These are phyloP conservation scores for Cercospora sp. DNA, from an alignment of 2,329 filamentous ascomycete species.

Conservation along the genomic window DNA sequence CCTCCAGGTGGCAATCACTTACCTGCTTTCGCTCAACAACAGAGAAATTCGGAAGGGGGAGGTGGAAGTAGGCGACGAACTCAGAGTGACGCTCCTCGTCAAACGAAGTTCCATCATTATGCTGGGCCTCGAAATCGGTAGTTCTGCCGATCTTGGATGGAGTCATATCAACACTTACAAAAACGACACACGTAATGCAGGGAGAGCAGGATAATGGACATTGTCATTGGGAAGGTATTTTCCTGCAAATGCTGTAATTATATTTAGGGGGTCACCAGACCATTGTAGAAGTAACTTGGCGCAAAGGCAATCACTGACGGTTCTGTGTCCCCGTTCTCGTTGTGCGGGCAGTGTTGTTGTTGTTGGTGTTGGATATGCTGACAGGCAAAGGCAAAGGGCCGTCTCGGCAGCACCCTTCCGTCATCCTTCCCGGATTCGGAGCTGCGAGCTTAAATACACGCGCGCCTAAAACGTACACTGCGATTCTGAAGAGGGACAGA, in stretches of 20 bases:
- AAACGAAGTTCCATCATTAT: constrained; percentile 18
- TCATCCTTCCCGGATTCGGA: neutral
- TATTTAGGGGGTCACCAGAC: neutral
- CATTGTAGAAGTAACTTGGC: neutral
- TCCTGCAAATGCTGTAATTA: neutral
- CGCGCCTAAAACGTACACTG: neutral
- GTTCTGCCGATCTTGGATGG: neutral
- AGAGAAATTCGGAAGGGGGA: constrained; percentile 17
- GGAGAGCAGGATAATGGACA: neutral
- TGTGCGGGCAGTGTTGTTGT: neutral
- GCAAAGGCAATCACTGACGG: neutral
- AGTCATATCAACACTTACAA: neutral
- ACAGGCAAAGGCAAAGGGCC: neutral
- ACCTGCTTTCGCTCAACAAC: constrained; percentile 36
- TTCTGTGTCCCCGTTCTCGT: neutral
- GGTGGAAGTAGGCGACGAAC: constrained; percentile 18
- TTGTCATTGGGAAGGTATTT: neutral
- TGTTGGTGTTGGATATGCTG: neutral
- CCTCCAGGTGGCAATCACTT: constrained; percentile 20
- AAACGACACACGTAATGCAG: neutral
- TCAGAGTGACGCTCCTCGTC: constrained; percentile 17
- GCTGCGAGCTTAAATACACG: constrained; percentile 6
- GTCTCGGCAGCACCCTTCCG: neutral
- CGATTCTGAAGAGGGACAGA: neutral
- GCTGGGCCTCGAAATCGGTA: constrained; percentile 6